These are phyloP conservation scores for Yarrowia sp. DNA, from an alignment of 805 yeast species.

Conservation along the genomic window DNA sequence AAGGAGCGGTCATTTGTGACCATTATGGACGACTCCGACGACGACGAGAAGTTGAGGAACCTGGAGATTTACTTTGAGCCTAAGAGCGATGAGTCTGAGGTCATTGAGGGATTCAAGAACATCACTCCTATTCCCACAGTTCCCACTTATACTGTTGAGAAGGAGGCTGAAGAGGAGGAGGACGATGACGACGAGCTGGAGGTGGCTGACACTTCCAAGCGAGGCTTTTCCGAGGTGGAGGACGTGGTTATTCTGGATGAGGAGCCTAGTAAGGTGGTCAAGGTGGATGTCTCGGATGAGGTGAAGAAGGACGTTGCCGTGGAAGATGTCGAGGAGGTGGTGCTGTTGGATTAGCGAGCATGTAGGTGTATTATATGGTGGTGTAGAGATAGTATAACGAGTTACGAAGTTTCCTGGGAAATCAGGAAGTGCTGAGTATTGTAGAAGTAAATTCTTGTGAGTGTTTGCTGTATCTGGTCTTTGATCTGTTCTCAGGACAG, in stretches of 20 bases:
- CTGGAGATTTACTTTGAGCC: slow-evolving; percentile 49
- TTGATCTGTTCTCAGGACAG: too few species aligned
- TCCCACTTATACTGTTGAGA: slow-evolving; percentile 11
- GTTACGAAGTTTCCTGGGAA: too few species aligned
- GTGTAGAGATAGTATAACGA: too few species aligned
- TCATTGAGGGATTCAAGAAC: neutral
- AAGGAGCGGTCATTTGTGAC: slow-evolving; percentile 66
- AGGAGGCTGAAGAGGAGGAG: slow-evolving; percentile 10
- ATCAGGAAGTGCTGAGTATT: too few species aligned
- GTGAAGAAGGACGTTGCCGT: neutral
- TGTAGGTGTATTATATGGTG: neutral
- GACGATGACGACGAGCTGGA: neutral
- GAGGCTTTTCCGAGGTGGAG: slow-evolving; percentile 22
- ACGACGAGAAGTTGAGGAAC: slow-evolving; percentile 60
- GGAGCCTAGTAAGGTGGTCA: slow-evolving; percentile 16
- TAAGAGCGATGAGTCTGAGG: neutral
- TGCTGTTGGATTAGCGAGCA: neutral
- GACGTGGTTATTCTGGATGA: slow-evolving; percentile 21
- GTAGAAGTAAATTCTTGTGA: too few species aligned
- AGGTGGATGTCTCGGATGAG: slow-evolving; percentile 1
- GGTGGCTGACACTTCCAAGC: slow-evolving; percentile 8
- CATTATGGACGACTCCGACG: slow-evolving; percentile 80
- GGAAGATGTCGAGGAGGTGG: neutral
- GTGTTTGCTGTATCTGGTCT: too few species aligned
- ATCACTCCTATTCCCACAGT: slow-evolving; percentile 17